A percentile compares a stretch with the other conserved stretches of the same genome.
phyloP scores from a whole-genome alignment of 768 basidiomycete genomes.

The Hypholoma fasciculare region DNA sequence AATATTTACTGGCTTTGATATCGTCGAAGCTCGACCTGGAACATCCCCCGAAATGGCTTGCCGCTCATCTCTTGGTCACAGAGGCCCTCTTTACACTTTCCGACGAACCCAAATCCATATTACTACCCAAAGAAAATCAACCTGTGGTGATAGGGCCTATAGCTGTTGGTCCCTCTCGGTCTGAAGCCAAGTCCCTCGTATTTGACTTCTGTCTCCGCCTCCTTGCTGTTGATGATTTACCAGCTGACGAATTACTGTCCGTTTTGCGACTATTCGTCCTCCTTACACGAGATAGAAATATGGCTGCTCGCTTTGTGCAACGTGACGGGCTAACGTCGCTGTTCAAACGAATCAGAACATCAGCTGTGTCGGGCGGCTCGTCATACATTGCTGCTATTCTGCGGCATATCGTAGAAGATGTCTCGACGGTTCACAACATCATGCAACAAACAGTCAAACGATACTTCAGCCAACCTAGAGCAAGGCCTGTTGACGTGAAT shows the following conservation, averaged over 20 bases:
- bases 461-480: constrained; percentile 75
- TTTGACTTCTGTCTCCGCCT: constrained; percentile 79
- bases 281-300: constrained; percentile 70
- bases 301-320: constrained; percentile 69
- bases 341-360: constrained; percentile 64
- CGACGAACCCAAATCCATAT: constrained; percentile 67
- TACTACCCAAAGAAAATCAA: constrained; percentile 72
- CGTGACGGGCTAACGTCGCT: constrained; percentile 62
- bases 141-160: constrained; percentile 52
- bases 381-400: constrained; percentile 85
- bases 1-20: constrained; percentile 65
- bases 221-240: constrained; percentile 61
- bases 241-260: constrained; percentile 81
- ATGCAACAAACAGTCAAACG: constrained; percentile 85
- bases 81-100: constrained; percentile 80
- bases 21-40: constrained; percentile 56
- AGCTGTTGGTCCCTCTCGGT: constrained; percentile 58
- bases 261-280: constrained; percentile 81
- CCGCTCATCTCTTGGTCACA: constrained; percentile 80
- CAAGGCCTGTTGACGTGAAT: constrained; percentile 63
- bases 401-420: constrained; percentile 90
- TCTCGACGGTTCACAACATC: constrained; percentile 56
- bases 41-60: constrained; percentile 85
- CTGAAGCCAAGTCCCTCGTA: constrained; percentile 60
- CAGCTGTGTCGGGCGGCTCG: constrained; percentile 68